phyloP scores from a whole-genome alignment of 73 alveolate species.

The Paramecium biaurelia region DNA sequence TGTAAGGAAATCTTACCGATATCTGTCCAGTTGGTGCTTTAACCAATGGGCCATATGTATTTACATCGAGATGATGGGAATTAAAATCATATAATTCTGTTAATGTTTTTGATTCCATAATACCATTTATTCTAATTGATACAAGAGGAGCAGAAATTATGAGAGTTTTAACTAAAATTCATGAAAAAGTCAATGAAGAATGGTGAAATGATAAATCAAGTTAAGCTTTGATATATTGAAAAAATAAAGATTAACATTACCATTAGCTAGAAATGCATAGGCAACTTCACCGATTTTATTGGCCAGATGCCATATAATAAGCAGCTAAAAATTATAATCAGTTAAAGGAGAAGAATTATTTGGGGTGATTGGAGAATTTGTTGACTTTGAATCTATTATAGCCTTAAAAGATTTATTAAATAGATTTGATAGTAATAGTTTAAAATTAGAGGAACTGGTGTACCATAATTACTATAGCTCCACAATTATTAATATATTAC shows the following conservation, averaged over 20 bases:
- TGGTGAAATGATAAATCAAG: conserved; percentile 88
- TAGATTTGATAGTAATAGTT: conserved; percentile 80
- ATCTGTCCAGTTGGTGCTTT: conserved; percentile 96
- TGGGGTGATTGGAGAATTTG: conserved; percentile 82
- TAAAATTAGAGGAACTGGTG: conserved; percentile 72
- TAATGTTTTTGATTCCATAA: conserved; percentile 84
- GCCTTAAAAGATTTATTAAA: conserved; percentile 84
- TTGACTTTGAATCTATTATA: conserved; percentile 78
- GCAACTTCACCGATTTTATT: conserved; percentile 73
- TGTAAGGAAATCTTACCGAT: conserved; percentile 87
- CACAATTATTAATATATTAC: conserved; percentile 85
- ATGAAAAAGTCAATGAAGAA: conserved; percentile 91
- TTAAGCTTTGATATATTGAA: conserved; percentile 90
- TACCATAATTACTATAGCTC: conserved; percentile 73
- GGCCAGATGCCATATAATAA: conserved; percentile 82
- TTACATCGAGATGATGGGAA: conserved; percentile 93
- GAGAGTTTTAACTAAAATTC: conserved; percentile 88
- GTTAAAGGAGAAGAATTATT: conserved; percentile 78
- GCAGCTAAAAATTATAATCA: conserved; percentile 66
- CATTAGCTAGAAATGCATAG: conserved; percentile 71
- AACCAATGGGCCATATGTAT: conserved; percentile 85
- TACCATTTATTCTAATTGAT: conserved; percentile 78
- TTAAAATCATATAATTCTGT: conserved; percentile 75
- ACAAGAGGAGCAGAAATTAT: conserved; percentile 88
- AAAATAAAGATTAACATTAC: conserved; percentile 80